Base-by-base conservation (phyloP, 805 yeast species). In the Debaryomyces hansenii region DNA sequence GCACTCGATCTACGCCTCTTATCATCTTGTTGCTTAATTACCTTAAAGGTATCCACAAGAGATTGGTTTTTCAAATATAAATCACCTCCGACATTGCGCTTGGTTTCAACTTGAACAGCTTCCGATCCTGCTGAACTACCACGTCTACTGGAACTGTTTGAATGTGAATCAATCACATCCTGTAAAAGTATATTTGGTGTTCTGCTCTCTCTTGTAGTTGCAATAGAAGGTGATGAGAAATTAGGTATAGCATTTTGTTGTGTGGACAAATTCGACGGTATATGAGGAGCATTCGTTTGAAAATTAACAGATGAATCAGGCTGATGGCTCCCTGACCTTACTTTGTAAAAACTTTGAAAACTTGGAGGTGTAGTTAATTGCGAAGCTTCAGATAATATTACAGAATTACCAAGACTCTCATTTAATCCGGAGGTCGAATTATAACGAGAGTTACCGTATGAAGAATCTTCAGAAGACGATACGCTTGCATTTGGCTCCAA, bases 41-140 rank as follows among this genome's bases (percentile, higher is more conserved):
- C 77, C 43, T 72, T 72, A 55, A 73, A 70, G 2, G 76, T 66
- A 36, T 73, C 77, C 10, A 71, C 70, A 1, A 63, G 64, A 1
- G 74, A 63, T 49, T 73, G 77, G 49, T 72, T 73, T 42, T 58
- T 63, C 50, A 73, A 51, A 56, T 73, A 73, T 33, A 73, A 57
- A 48, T 73, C 77, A 10, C 78, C 78, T 2, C 69, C 76, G 5
- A 72, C 78, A 47, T 73, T 72, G 37, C 77, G 52, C 50, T 71
- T 72, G 2, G 78, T 73, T 52, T 73, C 78, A 27, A 73, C 63
- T 53, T 69, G 74, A 3, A 73, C 72, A 1, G 77, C 77, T 48
- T 70, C 75, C n/a, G 54, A 12, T 2, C 66, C 65, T 10, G 57
- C 49, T 5, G 71, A 54, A 28, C 70, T 59, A 4, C 68, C 66